Evolutionary conservation across 495 filamentous ascomycete species (phyloP).

Genomic region (Penicillium cinerascens): DNA sequence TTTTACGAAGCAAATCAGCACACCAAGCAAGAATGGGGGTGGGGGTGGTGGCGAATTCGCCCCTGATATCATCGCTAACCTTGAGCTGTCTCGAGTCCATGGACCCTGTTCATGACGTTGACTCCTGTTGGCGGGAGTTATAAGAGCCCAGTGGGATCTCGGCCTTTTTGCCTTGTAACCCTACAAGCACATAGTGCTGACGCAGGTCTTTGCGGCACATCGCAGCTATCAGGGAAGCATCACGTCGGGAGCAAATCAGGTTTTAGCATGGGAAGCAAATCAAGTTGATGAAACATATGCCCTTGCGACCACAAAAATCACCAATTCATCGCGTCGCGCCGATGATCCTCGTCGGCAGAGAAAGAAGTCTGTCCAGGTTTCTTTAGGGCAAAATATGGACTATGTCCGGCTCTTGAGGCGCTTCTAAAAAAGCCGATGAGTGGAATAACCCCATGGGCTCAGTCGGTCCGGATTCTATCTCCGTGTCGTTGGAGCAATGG

Average conservation of each 20-base stretch:
- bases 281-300: too few species aligned
- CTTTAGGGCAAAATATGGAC: too few species aligned
- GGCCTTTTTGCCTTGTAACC: neutral
- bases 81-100: neutral
- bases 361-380: too few species aligned
- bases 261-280: too few species aligned
- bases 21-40: neutral
- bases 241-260: neutral
- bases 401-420: neutral
- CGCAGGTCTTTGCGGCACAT: neutral
- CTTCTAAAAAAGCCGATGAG: neutral
- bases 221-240: neutral
- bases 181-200: neutral
- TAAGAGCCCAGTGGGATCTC: neutral
- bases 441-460: constrained; percentile 8
- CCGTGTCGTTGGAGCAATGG: constrained; percentile 15
- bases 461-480: constrained; percentile 16
- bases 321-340: too few species aligned
- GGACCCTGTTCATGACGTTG: neutral
- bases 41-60: neutral
- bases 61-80: constrained; percentile 4
- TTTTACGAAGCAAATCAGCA: too few species aligned
- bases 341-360: too few species aligned
- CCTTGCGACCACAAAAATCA: too few species aligned
- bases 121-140: neutral